Conservation (phyloP, 2,329 filamentous ascomycete species). For the Aureobasidium sp. region DNA sequence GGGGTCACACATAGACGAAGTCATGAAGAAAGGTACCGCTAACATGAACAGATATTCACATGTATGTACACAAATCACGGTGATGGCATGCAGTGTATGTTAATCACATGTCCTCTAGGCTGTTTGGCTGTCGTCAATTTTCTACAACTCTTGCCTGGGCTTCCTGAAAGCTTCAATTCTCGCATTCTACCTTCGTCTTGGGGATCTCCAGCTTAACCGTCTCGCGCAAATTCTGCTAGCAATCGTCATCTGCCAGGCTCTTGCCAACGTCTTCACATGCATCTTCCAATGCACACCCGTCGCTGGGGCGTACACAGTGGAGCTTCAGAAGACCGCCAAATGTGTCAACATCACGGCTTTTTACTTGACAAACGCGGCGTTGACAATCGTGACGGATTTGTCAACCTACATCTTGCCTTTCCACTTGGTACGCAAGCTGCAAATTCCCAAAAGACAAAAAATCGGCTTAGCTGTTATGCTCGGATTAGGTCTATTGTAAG, state of each 20-base stretch:
- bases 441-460: not conserved
- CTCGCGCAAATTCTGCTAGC: not conserved
- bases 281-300: constrained; percentile 2
- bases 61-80: not conserved
- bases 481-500: not conserved
- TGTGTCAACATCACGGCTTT: constrained; percentile 1
- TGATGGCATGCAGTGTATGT: not conserved
- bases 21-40: not conserved
- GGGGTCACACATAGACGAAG: not conserved
- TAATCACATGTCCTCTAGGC: not conserved
- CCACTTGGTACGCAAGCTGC: constrained; percentile 1
- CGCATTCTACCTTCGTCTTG: constrained; percentile 6
- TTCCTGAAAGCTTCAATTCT: not conserved
- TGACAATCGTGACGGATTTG: not conserved
- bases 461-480: constrained; percentile 1
- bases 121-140: constrained; percentile 1
- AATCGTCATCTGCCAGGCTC: not conserved
- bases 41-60: not conserved
- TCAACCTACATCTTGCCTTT: constrained; percentile 3
- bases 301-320: not conserved
- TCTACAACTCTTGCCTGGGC: constrained; percentile 7
- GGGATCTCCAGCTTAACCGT: not conserved
- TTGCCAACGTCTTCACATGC: constrained; percentile 6
- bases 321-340: not conserved
- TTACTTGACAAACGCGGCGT: not conserved